Evolutionary conservation across 371 early-diverging fungal species (phyloP), one percentile per base, ranked within the genome.

Genomic region (Mortierella sp.): DNA sequence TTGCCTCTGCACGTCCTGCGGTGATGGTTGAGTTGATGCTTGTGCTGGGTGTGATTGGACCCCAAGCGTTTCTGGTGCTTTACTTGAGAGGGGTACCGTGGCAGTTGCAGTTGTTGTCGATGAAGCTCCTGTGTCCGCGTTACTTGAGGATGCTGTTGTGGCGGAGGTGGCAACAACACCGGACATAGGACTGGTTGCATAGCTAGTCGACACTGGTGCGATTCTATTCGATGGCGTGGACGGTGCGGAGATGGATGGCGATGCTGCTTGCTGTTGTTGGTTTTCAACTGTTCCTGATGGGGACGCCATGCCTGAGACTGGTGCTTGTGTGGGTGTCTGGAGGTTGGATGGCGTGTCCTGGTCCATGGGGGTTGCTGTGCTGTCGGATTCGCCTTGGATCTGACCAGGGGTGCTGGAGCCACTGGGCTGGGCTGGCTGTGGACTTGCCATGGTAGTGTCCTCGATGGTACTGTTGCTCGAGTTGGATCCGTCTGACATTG

Each of bases 391-490:
- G 23, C 21, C 26, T 12, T 56, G 61, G 12, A 44, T 11, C 44
- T 57, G 63, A 26, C 55, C 59, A 6, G 73, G 73, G 14, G 73
- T 73, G 34, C 68, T 57, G 32, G 55, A 44, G 19, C 58, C 73
- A 17, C 73, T 73, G 24, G 62, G 46, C n/a, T 47, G 63, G 14
- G 69, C 32, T 12, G 34, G 58, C 53, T 53, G 48, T 7, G 76
- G 76, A 50, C 78, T 76, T 23, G 51, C 65, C 78, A 76, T 76
- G 55, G 50, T 65, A 39, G 63, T 44, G 50, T 76, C 78, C 66
- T 76, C 78, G 59, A 58, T 42, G 4, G 70, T 70, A 47, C 56
- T 59, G 51, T 65, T 17, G 47, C 64, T 68, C 32, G 70, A 61
- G 58, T 64, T 68, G 24, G 70, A 64, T 26, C 60, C 42, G 65